phyloP scores from a whole-genome alignment of 2,329 filamentous ascomycete species.

The Colletotrichum truncatum region DNA sequence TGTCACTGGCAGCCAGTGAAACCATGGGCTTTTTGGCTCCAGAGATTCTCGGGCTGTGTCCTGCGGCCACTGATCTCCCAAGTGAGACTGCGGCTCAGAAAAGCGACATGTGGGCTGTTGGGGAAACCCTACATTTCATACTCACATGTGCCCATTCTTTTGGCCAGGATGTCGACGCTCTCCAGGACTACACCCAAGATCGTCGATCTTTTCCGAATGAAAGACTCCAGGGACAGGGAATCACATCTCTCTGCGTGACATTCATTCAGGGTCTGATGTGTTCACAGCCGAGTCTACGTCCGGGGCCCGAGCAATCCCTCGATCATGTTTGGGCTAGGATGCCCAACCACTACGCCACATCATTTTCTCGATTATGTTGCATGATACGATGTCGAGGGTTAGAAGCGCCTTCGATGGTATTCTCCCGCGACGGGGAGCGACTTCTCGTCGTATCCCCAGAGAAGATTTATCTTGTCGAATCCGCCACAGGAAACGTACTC shows the following conservation, averaged over 20 bases:
- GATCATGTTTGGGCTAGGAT: background rate
- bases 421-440: background rate
- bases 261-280: conserved; percentile 6
- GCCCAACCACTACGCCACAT: conserved; percentile 3
- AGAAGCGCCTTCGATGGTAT: background rate
- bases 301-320: background rate
- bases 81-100: background rate
- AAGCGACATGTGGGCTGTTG: conserved; percentile 1
- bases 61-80: background rate
- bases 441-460: background rate
- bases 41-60: background rate
- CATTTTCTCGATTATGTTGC: background rate
- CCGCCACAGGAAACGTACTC: background rate
- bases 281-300: background rate
- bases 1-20: background rate
- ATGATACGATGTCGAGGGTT: background rate
- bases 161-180: background rate
- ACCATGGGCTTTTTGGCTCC: background rate
- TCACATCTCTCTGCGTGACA: background rate
- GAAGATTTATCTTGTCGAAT: conserved; percentile 5
- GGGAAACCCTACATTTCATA: background rate
- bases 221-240: background rate
- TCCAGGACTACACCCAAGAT: background rate
- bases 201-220: background rate
- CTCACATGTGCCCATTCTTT: conserved; percentile 4